phyloP scores from a whole-genome alignment of 208 protist species.

The Tritrichomonas foetus region DNA sequence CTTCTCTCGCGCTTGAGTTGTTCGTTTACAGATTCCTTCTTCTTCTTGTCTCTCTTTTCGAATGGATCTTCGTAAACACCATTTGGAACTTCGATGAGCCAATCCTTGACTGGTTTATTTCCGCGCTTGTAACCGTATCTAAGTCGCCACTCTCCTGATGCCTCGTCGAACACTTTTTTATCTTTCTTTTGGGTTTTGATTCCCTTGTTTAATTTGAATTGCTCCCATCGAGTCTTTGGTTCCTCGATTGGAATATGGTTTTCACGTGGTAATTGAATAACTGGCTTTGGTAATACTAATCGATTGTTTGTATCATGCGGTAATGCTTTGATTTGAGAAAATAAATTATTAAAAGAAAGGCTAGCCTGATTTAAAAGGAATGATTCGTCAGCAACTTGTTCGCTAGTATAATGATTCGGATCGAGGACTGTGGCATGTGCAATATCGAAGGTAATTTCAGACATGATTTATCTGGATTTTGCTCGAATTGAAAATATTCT shows the following conservation, averaged over 20 bases:
- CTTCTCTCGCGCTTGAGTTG: neutral
- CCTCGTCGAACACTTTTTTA: constrained; percentile 20
- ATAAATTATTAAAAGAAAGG: too few relatives aligned
- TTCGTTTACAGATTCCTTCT: neutral
- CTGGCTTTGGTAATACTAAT: neutral
- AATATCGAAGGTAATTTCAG: too few relatives aligned
- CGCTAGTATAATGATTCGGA: too few relatives aligned
- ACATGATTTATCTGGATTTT: too few relatives aligned
- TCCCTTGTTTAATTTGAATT: neutral
- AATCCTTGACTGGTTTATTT: neutral
- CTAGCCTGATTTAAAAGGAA: too few relatives aligned
- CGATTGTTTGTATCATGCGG: too few relatives aligned
- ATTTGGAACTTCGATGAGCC: constrained; percentile 27
- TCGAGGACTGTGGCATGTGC: too few relatives aligned
- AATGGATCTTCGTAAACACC: constrained; percentile 10
- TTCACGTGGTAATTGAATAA: neutral
- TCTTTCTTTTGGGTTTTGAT: neutral
- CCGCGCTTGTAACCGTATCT: neutral
- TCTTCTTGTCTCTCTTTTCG: neutral
- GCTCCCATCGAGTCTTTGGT: neutral
- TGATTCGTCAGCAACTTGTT: too few relatives aligned
- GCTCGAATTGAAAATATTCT: too few relatives aligned
- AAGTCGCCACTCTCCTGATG: neutral
- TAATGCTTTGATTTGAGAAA: too few relatives aligned
- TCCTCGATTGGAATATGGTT: constrained; percentile 22